Base-by-base conservation (phyloP, 75 land plant genomes). In the Pseudotsuga menziesii region DNA sequence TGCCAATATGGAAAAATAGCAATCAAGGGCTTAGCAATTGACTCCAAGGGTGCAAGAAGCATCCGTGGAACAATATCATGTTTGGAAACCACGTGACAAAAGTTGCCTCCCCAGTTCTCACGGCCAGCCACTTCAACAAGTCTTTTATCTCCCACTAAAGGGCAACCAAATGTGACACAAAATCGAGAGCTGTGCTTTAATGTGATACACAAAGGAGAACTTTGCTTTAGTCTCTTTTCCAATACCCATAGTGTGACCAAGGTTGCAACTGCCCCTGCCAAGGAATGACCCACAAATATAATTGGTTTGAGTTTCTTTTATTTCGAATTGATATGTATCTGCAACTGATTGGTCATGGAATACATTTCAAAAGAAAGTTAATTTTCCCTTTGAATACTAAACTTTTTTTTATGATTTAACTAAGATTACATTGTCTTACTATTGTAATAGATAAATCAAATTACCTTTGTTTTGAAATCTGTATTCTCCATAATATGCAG, bases 51-150 rank as follows among this genome's bases (percentile, higher is more conserved):
- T 32, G 89, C 63, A 27, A 91, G 86, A 19, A 80, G 57, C 66
- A 87, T 63, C 0, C 94, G 82, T 15, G 94, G 94, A n/a, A 89
- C 75, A 44, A 91, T 78, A 79, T 91, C 94, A 26, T 66, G 67
- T 58, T 70, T 75, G 69, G 61, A 81, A 57, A 89, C 88, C 63
- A 89, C 76, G 35, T 91, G 84, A 0, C 83, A 56, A 80, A 91
- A 88, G 61, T 44, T 66, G 41, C 62, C 5, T 12, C 84, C 58
- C 94, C 94, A 89, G 54, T 74, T 77, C 59, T 91, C 89, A 26
- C 94, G 75, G 12, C 76, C 56, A 36, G 85, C 60, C 16, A 86
- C 86, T 60, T 89, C 87, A 27, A 58, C 58, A 26, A 89, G 73
- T 13, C 82, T 73, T n/a, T 48, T 22, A 61, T 89, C 85, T 39